Conservation (phyloP, 331 rosid species). For the Prunus yedoensis region DNA sequence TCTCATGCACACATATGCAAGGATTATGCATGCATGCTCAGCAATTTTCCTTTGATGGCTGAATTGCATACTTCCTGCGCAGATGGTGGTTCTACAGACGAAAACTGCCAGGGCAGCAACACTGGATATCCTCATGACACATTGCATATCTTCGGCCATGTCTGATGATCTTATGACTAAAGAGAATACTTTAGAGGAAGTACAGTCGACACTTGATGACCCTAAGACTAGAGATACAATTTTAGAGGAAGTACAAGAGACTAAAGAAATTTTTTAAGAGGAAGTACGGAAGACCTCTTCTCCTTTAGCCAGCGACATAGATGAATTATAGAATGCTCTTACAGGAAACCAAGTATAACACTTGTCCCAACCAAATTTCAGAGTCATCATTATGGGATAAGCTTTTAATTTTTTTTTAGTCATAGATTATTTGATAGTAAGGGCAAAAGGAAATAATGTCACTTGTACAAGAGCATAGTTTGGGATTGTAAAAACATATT, state of each 20-base stretch:
- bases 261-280: not conserved
- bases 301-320: not conserved
- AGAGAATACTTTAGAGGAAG: slow-evolving; percentile 7
- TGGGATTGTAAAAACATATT: not conserved
- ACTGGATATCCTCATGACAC: slow-evolving; percentile 58
- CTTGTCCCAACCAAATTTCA: not conserved
- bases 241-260: not conserved
- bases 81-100: slow-evolving; percentile 59
- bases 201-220: not conserved
- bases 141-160: slow-evolving; percentile 66
- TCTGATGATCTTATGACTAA: slow-evolving; percentile 62
- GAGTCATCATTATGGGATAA: not conserved
- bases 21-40: not conserved
- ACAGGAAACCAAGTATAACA: not conserved
- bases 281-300: not conserved
- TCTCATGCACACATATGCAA: not conserved
- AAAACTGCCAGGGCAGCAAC: slow-evolving; percentile 62
- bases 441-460: not conserved
- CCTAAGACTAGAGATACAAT: not conserved
- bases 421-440: not conserved
- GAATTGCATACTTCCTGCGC: slow-evolving; percentile 21
- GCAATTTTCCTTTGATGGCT: slow-evolving; percentile 2
- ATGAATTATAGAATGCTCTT: not conserved
- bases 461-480: not conserved
- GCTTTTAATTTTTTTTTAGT: not conserved